Evolutionary conservation across 1,284 basidiomycete species (phyloP), one percentile per base, ranked within the genome.

Genomic region (Hemileia vastatrix): DNA sequence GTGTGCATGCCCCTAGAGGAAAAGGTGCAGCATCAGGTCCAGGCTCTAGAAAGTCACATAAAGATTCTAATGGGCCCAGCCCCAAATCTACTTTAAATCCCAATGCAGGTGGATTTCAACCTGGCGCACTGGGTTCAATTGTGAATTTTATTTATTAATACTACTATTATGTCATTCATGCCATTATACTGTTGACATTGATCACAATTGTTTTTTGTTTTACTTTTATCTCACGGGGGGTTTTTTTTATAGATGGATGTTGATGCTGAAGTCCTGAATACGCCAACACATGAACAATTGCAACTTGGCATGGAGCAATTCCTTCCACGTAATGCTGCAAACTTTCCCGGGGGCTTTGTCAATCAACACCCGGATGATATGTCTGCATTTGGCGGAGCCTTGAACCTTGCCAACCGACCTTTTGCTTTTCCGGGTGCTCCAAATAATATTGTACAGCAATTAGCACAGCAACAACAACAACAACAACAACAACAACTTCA

Each of bases 61-160:
- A n/a, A n/a, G n/a, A n/a, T 3, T 52, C 33, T 33, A 15, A 24
- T 9, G 21, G 11, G 2, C 5, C 50, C 54, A 40, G 59, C 15
- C 21, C 57, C 43, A 52, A 62, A 45, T 68, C 68, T 31, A 66
- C 62, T 1, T 67, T 74, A 40, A 74, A 74, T 65, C 72, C 72
- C 18, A 67, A 66, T 32, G 72, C 72, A 2, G 72, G 72, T 51
- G 72, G 72, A 1, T 74, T 74, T 63, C 68, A 70, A 32, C 72
- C 72, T 15, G 67, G 67, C 45, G 63, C 67, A 15, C 66, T 74
- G 33, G 66, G 67, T 31, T 63, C 70, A 1, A 70, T 74, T 49
- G 64, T 59, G 50, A 70, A 72, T 68, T 65, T 69, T 9, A 24
- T 6, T 11, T 4, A 21, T 24, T 11, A 11, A 3, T 36, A 24